Conservation (phyloP, 768 basidiomycete genomes). For the Neoboletus brunneissimus region DNA sequence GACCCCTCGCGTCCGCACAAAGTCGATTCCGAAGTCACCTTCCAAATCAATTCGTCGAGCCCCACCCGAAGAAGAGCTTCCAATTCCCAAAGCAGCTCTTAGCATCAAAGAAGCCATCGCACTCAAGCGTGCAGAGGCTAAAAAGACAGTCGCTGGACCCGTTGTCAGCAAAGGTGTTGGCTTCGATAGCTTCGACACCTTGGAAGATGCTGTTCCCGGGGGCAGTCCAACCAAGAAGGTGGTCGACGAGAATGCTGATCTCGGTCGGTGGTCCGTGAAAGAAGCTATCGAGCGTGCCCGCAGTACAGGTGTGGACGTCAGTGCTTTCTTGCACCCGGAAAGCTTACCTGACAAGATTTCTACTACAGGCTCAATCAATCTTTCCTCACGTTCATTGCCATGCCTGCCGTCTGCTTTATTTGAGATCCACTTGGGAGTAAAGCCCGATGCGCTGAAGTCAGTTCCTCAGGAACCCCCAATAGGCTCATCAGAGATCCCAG, state of each 20-base stretch:
- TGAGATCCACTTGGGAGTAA: slow-evolving; percentile 75
- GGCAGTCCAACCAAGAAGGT: slow-evolving; percentile 30
- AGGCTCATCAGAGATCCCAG: slow-evolving; percentile 34
- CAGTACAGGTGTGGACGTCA: slow-evolving; percentile 59
- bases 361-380: slow-evolving; percentile 65
- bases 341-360: slow-evolving; percentile 46
- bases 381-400: slow-evolving; percentile 67
- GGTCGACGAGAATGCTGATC: slow-evolving; percentile 46
- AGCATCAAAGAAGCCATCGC: slow-evolving; percentile 80
- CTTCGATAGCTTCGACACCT: slow-evolving; percentile 36
- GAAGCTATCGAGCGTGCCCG: slow-evolving; percentile 78
- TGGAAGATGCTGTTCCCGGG: slow-evolving; percentile 50
- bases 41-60: slow-evolving; percentile 28
- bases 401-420: slow-evolving; percentile 78
- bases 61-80: slow-evolving; percentile 21
- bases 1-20: slow-evolving; percentile 35
- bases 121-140: slow-evolving; percentile 72
- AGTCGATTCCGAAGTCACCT: slow-evolving; percentile 37
- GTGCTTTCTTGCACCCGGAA: slow-evolving; percentile 33
- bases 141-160: slow-evolving; percentile 44
- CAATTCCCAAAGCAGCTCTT: slow-evolving; percentile 33
- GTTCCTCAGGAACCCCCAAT: slow-evolving; percentile 60
- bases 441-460: slow-evolving; percentile 63
- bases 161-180: slow-evolving; percentile 26
- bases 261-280: slow-evolving; percentile 62